Percentiles rank a stretch among this genome's conserved stretches.
phyloP scores from a whole-genome alignment of 2,329 filamentous ascomycete species.

The Cladophialophora yegresii region DNA sequence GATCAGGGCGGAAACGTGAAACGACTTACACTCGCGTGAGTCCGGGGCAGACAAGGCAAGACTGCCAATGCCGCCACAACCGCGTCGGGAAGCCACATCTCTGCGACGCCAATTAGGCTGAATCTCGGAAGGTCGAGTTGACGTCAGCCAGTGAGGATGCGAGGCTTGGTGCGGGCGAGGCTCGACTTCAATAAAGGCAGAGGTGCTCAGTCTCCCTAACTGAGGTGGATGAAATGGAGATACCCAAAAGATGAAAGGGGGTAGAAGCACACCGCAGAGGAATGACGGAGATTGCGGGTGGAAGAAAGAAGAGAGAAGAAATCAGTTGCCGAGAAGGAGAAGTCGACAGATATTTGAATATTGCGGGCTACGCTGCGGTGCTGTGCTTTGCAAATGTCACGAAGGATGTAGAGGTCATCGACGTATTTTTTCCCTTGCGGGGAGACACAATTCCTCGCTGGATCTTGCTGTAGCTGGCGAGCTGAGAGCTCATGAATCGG shows the following conservation, averaged over 20 bases:
- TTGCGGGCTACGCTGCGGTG: slow-evolving; percentile 5
- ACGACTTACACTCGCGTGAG: slow-evolving; percentile 28
- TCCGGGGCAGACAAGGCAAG: slow-evolving; percentile 21
- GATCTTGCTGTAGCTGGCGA: slow-evolving; percentile 1
- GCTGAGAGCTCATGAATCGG: slow-evolving; percentile 17
- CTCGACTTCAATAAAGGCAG: slow-evolving; percentile 1
- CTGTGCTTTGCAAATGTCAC: slow-evolving; percentile 8
- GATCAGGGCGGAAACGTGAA: not conserved
- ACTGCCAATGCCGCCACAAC: slow-evolving; percentile 27
- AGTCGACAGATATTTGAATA: slow-evolving; percentile 17
- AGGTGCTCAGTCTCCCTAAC: not conserved
- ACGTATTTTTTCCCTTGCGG: slow-evolving; percentile 3
- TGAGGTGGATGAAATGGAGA: not conserved
- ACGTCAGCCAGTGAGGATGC: slow-evolving; percentile 17
- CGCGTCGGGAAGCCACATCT: slow-evolving; percentile 28
- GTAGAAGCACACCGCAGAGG: not conserved
- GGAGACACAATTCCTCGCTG: not conserved
- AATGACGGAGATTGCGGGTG: slow-evolving; percentile 5
- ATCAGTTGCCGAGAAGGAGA: slow-evolving; percentile 10
- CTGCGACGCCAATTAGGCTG: slow-evolving; percentile 19
- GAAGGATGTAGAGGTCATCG: slow-evolving; percentile 8
- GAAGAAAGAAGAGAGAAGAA: slow-evolving; percentile 10
- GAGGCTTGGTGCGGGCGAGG: not conserved
- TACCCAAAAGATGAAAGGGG: not conserved
- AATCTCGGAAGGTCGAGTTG: slow-evolving; percentile 18